Base-by-base conservation (phyloP, 1,284 basidiomycete species). In the Singerocomus inundabilis region DNA sequence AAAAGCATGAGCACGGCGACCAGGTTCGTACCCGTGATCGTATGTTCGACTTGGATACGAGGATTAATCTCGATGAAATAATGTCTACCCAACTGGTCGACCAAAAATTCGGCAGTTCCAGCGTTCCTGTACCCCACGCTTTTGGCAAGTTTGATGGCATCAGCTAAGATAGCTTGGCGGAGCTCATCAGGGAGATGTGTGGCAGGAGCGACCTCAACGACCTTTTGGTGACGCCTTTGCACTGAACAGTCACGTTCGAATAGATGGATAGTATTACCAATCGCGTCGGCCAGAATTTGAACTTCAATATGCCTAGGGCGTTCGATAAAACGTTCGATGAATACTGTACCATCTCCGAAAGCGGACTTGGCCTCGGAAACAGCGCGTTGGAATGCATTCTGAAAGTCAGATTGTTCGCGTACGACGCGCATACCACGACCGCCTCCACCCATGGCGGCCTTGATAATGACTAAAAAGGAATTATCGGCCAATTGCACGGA, bases 41-140 rank as follows among this genome's bases (percentile, higher is more conserved):
- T 98, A 75, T 98, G 95, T 70, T 98, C 95, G 72, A 98, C 94
- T 72, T 98, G 94, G 64, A 98, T 97, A 77, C 94, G 93, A 39
- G 95, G 93, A 73, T 96, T 97, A 63, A 95, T 98, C 72, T 99
- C 96, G 67, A 99, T 98, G 74, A 99, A 98, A 75, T 98, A 98
- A 73, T 97, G 93, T 57, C 95, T 82, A 63, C 89, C 91, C 78
- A 91, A 84, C 70, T 94, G 90, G 72, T 98, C 96, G 56, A 98
- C 93, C 66, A 98, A 78, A 79, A 97, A 96, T 72, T 98, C 94
- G 40, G 92, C 94, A 31, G 96, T 99, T 63, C 96, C 96, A 44
- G 96, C 96, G 70, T 98, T 98, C 60, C 93, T 82, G 73, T 99
- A 99, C 16, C 86, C 84, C 59, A 98, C 96, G 50, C 89, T 90